phyloP scores from a whole-genome alignment of 495 filamentous ascomycete genomes.

The Glonium stellatum region DNA sequence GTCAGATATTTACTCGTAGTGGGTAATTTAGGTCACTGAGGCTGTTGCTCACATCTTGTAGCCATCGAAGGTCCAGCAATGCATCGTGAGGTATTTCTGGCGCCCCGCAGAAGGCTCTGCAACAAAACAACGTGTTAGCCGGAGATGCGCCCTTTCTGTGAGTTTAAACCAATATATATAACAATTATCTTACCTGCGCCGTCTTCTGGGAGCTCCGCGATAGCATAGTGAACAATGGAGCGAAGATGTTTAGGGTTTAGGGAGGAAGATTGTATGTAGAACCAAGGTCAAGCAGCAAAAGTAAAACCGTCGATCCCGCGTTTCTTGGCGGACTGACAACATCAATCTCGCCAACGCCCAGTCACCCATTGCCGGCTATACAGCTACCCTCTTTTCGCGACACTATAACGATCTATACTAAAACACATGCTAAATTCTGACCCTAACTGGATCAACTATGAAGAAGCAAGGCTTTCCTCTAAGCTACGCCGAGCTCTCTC shows the following conservation, averaged over 20 bases:
- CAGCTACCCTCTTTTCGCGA: too few relatives aligned
- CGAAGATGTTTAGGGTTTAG: constrained; percentile 23
- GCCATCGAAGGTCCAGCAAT: constrained; percentile 32
- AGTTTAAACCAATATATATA: constrained; percentile 15
- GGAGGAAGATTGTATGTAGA: constrained; percentile 16
- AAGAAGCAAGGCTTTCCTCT: too few relatives aligned
- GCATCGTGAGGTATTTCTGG: constrained; percentile 43
- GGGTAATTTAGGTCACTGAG: background rate
- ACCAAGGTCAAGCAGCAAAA: constrained; percentile 21
- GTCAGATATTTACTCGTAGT: constrained; percentile 1
- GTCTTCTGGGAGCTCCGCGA: constrained; percentile 51
- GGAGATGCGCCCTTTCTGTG: background rate
- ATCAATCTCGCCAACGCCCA: background rate
- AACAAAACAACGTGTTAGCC: constrained; percentile 26
- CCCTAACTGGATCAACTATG: too few relatives aligned
- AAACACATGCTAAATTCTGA: too few relatives aligned
- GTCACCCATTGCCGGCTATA: too few relatives aligned
- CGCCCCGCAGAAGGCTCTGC: constrained; percentile 52
- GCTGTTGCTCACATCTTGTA: constrained; percentile 31
- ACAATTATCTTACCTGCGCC: constrained; percentile 36
- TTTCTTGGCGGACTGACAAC: background rate
- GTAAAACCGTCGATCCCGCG: constrained; percentile 6
- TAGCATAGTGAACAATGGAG: constrained; percentile 45
- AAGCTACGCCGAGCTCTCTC: too few relatives aligned
- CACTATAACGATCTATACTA: too few relatives aligned